Percentiles rank a stretch among this genome's conserved stretches.
Evolutionary conservation across 208 protist genomes (phyloP).

Genomic region (Acanthamoeba polyphaga): DNA sequence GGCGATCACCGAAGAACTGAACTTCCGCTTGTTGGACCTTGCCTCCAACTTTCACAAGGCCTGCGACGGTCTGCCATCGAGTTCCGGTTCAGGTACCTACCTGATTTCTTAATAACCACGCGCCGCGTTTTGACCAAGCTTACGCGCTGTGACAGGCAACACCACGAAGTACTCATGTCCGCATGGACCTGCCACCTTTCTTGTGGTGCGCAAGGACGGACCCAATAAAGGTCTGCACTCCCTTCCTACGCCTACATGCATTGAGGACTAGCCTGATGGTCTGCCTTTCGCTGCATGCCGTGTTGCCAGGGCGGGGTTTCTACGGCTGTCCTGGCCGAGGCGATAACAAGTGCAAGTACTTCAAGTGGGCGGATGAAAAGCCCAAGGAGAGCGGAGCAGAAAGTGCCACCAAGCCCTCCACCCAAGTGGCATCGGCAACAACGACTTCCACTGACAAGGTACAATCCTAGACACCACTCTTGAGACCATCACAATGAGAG

Average conservation of each 20-base stretch:
- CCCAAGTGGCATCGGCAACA: not conserved
- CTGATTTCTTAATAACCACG: not conserved
- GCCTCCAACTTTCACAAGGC: conserved; percentile 61
- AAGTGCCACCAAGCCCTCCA: not conserved
- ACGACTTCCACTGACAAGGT: not conserved
- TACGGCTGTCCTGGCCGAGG: conserved; percentile 2
- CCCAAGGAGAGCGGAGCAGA: not conserved
- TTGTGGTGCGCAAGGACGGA: conserved; percentile 24
- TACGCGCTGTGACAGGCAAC: not conserved
- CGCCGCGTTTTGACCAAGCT: not conserved
- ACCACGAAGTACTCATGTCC: not conserved
- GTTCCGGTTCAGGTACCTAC: not conserved
- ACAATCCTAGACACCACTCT: too few relatives aligned
- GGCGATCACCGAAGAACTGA: conserved; percentile 67
- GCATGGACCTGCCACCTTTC: conserved; percentile 51
- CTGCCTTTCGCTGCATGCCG: not conserved
- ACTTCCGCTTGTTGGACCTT: conserved; percentile 61
- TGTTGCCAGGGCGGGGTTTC: conserved; percentile 50
- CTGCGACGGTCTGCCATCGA: conserved; percentile 23
- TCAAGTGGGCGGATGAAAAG: conserved; percentile 70
- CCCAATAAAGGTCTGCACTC: conserved; percentile 34
- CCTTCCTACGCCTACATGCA: not conserved
- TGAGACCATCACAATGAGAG: too few relatives aligned
- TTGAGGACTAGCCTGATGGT: not conserved
- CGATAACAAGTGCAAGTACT: conserved; percentile 64